Conservation (phyloP, 768 basidiomycete species). For the Cubamyces lactineus region DNA sequence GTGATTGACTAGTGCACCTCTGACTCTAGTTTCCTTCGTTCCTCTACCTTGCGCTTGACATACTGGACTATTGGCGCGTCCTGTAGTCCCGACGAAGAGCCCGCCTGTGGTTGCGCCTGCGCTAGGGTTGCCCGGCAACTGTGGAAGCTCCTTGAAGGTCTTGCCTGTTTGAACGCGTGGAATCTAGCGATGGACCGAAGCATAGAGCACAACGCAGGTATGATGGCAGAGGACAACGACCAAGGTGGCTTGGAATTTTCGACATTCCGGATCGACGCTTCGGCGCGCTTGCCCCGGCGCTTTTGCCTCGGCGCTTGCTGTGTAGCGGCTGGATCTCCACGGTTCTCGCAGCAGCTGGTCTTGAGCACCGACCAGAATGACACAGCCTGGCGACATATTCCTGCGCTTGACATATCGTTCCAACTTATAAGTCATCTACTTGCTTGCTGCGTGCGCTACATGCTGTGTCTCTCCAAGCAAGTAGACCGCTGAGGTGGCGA, state of each 20-base stretch:
- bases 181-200: constrained; percentile 10
- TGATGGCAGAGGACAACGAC: not conserved
- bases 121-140: not conserved
- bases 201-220: not conserved
- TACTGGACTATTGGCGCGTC: constrained; percentile 31
- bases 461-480: not conserved
- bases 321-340: not conserved
- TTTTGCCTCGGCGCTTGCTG: not conserved
- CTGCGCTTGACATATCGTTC: not conserved
- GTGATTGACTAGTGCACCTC: constrained; percentile 20
- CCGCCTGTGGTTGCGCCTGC: constrained; percentile 8
- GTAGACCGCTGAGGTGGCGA: too few species aligned
- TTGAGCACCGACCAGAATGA: not conserved
- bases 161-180: not conserved
- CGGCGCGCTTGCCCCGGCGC: not conserved
- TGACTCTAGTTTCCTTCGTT: constrained; percentile 26
- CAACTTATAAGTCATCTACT: not conserved
- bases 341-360: not conserved
- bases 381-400: not conserved
- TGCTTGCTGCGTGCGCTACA: not conserved
- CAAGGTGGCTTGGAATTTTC: not conserved
- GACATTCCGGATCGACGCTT: not conserved
- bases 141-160: not conserved
- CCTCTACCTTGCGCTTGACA: constrained; percentile 29
- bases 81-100: not conserved